Conservation (phyloP, 2,329 filamentous ascomycete species). For the Diaporthe australafricana region DNA sequence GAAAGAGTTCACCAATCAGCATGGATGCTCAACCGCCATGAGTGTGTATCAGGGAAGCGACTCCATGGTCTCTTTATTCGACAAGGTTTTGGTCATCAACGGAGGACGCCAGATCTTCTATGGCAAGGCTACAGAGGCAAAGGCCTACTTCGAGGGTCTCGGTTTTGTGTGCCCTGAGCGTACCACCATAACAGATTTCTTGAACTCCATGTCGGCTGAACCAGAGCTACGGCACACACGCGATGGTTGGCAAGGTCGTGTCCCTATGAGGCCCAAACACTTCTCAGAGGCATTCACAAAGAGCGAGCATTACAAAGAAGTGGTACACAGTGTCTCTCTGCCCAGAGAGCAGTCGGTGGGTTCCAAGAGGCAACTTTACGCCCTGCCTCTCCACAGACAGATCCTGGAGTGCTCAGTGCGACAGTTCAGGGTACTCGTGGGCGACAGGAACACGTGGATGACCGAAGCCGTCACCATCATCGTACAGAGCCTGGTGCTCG, state of each 20-base stretch:
- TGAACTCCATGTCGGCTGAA: slow-evolving; percentile 65
- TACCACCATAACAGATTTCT: slow-evolving; percentile 69
- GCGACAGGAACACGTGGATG: slow-evolving; percentile 25
- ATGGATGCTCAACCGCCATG: slow-evolving; percentile 59
- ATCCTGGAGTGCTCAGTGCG: slow-evolving; percentile 55
- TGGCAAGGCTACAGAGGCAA: slow-evolving; percentile 63
- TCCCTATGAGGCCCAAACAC: slow-evolving; percentile 68
- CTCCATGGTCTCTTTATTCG: slow-evolving; percentile 68
- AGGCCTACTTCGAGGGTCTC: slow-evolving; percentile 68
- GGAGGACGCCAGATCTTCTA: slow-evolving; percentile 74
- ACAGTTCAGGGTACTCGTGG: slow-evolving; percentile 49
- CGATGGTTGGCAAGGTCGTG: slow-evolving; percentile 44
- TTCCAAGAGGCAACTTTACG: too few relatives aligned
- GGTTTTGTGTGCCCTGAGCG: slow-evolving; percentile 69
- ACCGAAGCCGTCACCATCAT: slow-evolving; percentile 36
- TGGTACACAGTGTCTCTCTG: background rate
- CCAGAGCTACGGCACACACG: slow-evolving; percentile 57
- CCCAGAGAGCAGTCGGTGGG: slow-evolving; percentile 27
- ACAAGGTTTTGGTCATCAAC: slow-evolving; percentile 73
- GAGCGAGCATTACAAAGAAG: slow-evolving; percentile 40
- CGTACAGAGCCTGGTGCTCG: slow-evolving; percentile 38
- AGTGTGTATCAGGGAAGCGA: slow-evolving; percentile 65
- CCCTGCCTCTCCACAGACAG: slow-evolving; percentile 31
- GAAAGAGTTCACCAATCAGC: slow-evolving; percentile 65
- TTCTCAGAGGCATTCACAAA: slow-evolving; percentile 54